Percentiles rank a stretch among this genome's conserved stretches.
Conservation (phyloP, 1,284 basidiomycete genomes). For the Apiotrichum akiyoshidainum region DNA sequence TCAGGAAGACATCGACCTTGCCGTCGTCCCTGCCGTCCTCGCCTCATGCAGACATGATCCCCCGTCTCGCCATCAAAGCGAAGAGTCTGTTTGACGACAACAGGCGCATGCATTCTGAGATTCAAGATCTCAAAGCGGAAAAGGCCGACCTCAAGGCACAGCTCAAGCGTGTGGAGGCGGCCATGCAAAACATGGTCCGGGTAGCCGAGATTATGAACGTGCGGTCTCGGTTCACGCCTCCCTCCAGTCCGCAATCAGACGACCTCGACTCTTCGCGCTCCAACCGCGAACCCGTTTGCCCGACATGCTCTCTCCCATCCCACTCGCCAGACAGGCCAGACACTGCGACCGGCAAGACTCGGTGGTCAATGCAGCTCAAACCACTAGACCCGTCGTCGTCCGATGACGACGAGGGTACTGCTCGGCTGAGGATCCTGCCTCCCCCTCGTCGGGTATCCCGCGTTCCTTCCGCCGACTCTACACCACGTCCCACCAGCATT, state of each 20-base stretch:
- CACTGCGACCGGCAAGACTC: not conserved
- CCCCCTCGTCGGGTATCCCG: not conserved
- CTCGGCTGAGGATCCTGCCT: not conserved
- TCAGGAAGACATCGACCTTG: too few relatives aligned
- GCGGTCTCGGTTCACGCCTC: not conserved
- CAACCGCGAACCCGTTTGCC: not conserved
- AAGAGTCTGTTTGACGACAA: slow-evolving; percentile 1
- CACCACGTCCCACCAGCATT: not conserved
- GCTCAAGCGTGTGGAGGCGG: not conserved
- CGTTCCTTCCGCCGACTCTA: not conserved
- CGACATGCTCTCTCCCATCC: not conserved
- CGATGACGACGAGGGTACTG: not conserved
- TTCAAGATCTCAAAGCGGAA: not conserved
- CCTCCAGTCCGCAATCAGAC: not conserved
- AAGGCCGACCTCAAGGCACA: not conserved
- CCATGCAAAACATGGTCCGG: not conserved
- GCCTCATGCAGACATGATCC: not conserved
- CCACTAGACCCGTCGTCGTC: not conserved
- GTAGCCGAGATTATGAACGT: slow-evolving; percentile 1
- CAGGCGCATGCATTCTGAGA: not conserved
- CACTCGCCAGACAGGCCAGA: not conserved
- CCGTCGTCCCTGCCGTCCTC: not conserved
- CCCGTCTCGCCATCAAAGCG: slow-evolving; percentile 1
- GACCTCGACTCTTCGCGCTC: not conserved
- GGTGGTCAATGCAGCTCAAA: not conserved